phyloP scores from a whole-genome alignment of 106 monocot species.

The Dioscorea dumetorum region DNA sequence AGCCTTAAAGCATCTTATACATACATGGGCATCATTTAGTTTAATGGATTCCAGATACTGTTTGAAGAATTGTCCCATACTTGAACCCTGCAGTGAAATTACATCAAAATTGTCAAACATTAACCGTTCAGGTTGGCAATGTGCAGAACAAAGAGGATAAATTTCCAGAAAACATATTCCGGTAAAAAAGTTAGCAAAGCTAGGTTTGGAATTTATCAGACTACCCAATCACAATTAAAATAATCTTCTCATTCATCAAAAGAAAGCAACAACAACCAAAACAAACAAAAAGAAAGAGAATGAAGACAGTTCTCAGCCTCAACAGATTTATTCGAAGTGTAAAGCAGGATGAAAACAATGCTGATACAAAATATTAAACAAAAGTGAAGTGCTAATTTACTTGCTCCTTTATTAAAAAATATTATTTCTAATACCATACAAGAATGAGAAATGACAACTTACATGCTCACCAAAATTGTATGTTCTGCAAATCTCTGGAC shows the following conservation, averaged over 20 bases:
- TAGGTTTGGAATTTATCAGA: neutral
- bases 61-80: conserved; percentile 93
- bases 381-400: neutral
- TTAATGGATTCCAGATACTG: conserved; percentile 88
- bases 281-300: neutral
- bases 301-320: neutral
- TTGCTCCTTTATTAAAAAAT: no score
- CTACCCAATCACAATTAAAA: neutral
- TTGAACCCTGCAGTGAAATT: conserved; percentile 69
- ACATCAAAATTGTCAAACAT: neutral
- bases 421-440: no score
- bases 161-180: neutral
- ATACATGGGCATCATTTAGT: conserved; percentile 78
- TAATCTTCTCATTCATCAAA: neutral
- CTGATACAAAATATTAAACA: neutral
- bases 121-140: neutral
- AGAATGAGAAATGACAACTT: conserved; percentile 5
- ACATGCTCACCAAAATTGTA: conserved; percentile 99
- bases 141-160: neutral
- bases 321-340: neutral
- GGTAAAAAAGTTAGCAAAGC: neutral
- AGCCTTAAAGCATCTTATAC: conserved; percentile 8
- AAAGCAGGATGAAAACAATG: neutral
- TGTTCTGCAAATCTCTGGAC: conserved; percentile 97
- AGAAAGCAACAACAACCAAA: neutral